phyloP scores from a whole-genome alignment of 2,329 filamentous ascomycete genomes.

The Dothistroma septosporum region DNA sequence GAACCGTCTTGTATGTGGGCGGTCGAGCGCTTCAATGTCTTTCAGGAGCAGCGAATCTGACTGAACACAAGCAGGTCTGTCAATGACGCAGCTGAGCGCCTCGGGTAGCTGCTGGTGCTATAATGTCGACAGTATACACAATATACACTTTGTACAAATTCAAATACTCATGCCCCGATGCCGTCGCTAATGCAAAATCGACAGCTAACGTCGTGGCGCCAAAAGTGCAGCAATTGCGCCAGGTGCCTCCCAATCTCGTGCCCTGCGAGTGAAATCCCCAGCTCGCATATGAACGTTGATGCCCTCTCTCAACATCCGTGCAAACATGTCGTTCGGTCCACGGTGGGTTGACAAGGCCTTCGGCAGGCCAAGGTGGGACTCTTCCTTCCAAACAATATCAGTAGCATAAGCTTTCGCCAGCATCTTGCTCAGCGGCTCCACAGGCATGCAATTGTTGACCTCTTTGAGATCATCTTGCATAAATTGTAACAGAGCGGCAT shows the following conservation, averaged over 20 bases:
- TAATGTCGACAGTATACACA: neutral
- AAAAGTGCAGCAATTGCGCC: neutral
- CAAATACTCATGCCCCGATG: neutral
- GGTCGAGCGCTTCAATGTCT: neutral
- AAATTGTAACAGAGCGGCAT: neutral
- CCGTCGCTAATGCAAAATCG: neutral
- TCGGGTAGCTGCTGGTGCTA: neutral
- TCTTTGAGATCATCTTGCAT: constrained; percentile 8
- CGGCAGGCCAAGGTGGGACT: constrained; percentile 8
- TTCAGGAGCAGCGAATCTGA: neutral
- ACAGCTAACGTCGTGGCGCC: neutral
- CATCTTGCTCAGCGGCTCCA: constrained; percentile 14
- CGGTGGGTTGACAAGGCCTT: neutral
- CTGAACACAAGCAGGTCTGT: neutral
- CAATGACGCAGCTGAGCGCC: neutral
- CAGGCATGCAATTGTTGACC: constrained; percentile 11
- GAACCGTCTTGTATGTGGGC: neutral
- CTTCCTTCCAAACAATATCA: constrained; percentile 25
- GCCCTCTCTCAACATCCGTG: constrained; percentile 22
- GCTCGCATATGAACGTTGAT: constrained; percentile 23
- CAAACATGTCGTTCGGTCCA: constrained; percentile 10
- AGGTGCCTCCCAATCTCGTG: neutral
- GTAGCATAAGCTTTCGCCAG: constrained; percentile 22
- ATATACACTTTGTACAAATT: neutral
- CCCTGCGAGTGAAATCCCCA: constrained; percentile 13